A percentile compares a stretch with the other conserved stretches of the same genome.
Evolutionary conservation across 192 early-diverging fungal species (phyloP).

Genomic region (Martensiomyces pterosporus): DNA sequence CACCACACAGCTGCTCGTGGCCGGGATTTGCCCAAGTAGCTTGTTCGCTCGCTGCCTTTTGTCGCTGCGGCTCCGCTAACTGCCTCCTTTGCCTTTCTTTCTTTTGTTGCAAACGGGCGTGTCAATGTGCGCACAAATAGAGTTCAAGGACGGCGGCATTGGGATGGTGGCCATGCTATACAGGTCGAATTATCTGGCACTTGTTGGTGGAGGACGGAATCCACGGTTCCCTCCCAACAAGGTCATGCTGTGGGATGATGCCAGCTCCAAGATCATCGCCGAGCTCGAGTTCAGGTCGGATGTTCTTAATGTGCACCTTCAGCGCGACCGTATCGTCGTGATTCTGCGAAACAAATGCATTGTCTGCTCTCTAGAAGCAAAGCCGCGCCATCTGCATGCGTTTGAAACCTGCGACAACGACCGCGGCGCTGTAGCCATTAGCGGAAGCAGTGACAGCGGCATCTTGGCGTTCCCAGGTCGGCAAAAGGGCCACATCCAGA

Average conservation of each 20-base stretch:
- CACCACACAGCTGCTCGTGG: too few relatives aligned
- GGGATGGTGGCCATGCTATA: slow-evolving; percentile 80
- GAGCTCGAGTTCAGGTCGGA: slow-evolving; percentile 78
- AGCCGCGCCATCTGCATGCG: slow-evolving; percentile 69
- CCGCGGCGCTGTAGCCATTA: slow-evolving; percentile 67
- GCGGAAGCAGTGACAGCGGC: slow-evolving; percentile 59
- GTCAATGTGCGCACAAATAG: slow-evolving; percentile 48
- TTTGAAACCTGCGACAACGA: slow-evolving; percentile 82
- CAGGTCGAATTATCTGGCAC: slow-evolving; percentile 79
- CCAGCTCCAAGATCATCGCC: slow-evolving; percentile 61
- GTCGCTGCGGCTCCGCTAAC: neutral
- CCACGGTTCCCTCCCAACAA: slow-evolving; percentile 83
- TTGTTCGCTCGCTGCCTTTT: neutral
- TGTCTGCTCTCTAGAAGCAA: slow-evolving; percentile 69
- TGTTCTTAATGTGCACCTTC: slow-evolving; percentile 73
- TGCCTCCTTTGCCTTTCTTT: too few relatives aligned
- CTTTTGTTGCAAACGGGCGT: too few relatives aligned
- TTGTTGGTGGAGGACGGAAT: slow-evolving; percentile 80
- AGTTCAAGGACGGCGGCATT: slow-evolving; percentile 81
- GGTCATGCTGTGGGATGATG: slow-evolving; percentile 85
- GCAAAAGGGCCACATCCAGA: slow-evolving; percentile 80
- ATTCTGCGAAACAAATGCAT: slow-evolving; percentile 73
- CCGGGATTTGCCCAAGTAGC: neutral
- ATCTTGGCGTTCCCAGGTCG: slow-evolving; percentile 82
- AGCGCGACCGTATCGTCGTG: slow-evolving; percentile 75